Conservation (phyloP, 2,329 filamentous ascomycete genomes). For the Helotiales sp. region DNA sequence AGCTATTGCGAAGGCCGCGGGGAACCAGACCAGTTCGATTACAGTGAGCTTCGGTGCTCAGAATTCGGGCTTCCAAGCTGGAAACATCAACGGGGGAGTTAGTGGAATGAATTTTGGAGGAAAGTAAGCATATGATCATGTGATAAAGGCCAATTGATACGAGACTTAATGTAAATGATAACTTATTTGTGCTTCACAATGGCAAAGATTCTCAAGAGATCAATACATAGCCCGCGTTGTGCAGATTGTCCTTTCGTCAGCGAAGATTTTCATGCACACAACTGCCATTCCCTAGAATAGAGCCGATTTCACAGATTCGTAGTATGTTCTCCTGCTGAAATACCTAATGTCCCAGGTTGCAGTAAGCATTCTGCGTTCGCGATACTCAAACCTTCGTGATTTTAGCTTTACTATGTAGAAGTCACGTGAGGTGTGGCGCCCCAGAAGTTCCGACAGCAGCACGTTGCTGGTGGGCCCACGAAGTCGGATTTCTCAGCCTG, state of each 20-base stretch:
- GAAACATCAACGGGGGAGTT: conserved; percentile 32
- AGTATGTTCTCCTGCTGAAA: no score
- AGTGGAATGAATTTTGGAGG: conserved; percentile 33
- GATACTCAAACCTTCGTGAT: not conserved
- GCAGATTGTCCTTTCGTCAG: not conserved
- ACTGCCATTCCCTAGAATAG: not conserved
- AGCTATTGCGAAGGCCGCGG: conserved; percentile 32
- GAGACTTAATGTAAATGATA: not conserved
- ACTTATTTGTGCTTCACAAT: not conserved
- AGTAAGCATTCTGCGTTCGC: not conserved
- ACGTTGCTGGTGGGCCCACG: not conserved
- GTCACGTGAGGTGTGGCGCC: not conserved
- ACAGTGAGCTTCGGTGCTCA: conserved; percentile 33
- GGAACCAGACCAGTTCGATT: conserved; percentile 24
- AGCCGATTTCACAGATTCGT: no score
- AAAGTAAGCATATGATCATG: conserved; percentile 18
- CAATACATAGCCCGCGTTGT: not conserved
- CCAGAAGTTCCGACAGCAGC: not conserved
- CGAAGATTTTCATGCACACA: not conserved
- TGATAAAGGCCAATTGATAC: not conserved
- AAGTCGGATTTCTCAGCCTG: conserved; percentile 1
- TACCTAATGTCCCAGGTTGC: not conserved
- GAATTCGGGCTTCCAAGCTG: conserved; percentile 32
- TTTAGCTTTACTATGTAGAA: conserved; percentile 20
- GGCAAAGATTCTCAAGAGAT: not conserved